phyloP scores from a whole-genome alignment of 345 rosid species.

The Noccaea bulbosa region DNA sequence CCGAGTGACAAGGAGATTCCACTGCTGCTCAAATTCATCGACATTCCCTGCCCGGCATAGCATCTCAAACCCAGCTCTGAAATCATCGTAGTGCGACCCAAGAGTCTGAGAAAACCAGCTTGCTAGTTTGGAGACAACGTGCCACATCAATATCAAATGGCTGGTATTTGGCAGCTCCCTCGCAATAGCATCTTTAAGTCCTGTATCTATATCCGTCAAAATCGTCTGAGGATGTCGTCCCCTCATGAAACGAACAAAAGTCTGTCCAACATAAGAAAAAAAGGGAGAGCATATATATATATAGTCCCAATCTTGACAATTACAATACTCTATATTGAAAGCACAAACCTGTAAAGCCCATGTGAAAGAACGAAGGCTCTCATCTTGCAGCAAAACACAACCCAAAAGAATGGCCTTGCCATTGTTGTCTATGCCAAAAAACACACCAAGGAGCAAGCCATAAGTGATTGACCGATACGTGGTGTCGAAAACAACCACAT shows the following conservation, averaged over 20 bases:
- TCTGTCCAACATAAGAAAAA: conserved; percentile 65
- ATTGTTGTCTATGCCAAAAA: conserved; percentile 75
- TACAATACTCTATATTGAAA: conserved; percentile 38
- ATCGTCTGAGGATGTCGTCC: conserved; percentile 81
- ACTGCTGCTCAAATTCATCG: conserved; percentile 82
- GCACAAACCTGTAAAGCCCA: conserved; percentile 98
- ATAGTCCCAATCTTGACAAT: conserved; percentile 11
- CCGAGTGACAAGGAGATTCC: conserved; percentile 71
- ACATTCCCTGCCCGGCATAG: conserved; percentile 59
- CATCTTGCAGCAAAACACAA: conserved; percentile 85
- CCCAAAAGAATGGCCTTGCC: conserved; percentile 78
- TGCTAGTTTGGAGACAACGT: conserved; percentile 70
- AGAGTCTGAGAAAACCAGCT: conserved; percentile 83
- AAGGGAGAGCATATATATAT: conserved; percentile 39
- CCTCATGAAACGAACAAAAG: conserved; percentile 80
- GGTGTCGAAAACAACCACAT: conserved; percentile 78
- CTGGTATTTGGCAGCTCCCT: conserved; percentile 81
- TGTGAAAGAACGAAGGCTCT: conserved; percentile 62
- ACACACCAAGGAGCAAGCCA: conserved; percentile 78
- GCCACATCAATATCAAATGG: conserved; percentile 72
- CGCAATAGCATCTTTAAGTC: conserved; percentile 75
- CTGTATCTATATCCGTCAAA: conserved; percentile 78
- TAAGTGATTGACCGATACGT: conserved; percentile 77
- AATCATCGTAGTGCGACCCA: conserved; percentile 74
- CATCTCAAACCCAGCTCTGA: conserved; percentile 70